phyloP scores from a whole-genome alignment of 1,284 basidiomycete species.

The Thelephora terrestris region DNA sequence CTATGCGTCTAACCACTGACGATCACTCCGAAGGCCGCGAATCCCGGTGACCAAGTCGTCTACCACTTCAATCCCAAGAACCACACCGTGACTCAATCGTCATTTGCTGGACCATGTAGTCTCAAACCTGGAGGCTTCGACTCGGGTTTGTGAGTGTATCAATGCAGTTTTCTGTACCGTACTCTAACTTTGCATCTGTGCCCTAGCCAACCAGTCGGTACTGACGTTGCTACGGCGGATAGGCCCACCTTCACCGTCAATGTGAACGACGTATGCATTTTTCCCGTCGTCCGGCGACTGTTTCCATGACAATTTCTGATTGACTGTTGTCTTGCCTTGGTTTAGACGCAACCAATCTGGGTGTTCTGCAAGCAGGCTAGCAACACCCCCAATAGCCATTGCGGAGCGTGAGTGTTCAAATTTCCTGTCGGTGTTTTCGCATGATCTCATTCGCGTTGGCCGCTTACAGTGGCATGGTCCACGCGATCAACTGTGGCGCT shows the following conservation, averaged over 20 bases:
- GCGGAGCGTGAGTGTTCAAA: constrained; percentile 24
- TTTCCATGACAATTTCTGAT: not conserved
- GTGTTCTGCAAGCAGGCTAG: constrained; percentile 31
- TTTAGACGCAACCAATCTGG: constrained; percentile 31
- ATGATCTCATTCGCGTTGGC: not conserved
- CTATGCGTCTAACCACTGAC: not conserved
- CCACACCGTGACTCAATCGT: constrained; percentile 49
- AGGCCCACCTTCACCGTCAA: constrained; percentile 26
- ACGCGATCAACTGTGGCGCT: constrained; percentile 48
- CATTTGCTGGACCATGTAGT: constrained; percentile 42
- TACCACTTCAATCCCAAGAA: constrained; percentile 48
- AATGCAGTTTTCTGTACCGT: not conserved
- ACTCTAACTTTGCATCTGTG: constrained; percentile 29
- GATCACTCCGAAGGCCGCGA: constrained; percentile 28
- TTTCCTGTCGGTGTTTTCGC: not conserved
- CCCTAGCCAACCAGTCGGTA: constrained; percentile 25
- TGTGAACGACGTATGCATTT: constrained; percentile 25
- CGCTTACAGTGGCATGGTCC: constrained; percentile 41
- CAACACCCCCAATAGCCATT: constrained; percentile 34
- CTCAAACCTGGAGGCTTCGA: constrained; percentile 38
- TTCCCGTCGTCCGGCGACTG: not conserved
- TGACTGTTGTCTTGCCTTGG: not conserved
- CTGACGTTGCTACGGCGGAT: constrained; percentile 17
- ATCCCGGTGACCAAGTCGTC: constrained; percentile 45
- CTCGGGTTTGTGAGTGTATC: constrained; percentile 43